Evolutionary conservation across 2,329 filamentous ascomycete species (phyloP), one percentile per base, ranked within the genome.

Genomic region (Onygena corvina): DNA sequence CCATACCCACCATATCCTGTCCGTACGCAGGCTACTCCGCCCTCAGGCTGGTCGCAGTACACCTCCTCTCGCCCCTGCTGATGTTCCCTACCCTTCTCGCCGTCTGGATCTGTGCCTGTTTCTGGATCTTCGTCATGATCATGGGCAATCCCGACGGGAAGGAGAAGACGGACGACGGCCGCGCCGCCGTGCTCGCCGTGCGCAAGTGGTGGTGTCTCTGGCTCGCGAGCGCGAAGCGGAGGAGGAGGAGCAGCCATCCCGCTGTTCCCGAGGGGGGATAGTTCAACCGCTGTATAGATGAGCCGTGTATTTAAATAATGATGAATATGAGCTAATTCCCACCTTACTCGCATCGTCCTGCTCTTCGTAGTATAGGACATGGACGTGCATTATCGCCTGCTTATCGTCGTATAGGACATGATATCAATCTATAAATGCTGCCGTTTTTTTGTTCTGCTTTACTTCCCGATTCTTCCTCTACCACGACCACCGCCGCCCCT

Each of bases 121-220:
- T 81, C 64, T 81, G 78, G 79, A 64, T 79, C 47, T 79, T 78
- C 58, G 71, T 76, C 20, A 72, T 72, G 57, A 75, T 81, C 8
- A 65, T 82, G 45, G 79, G 79, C 3, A 79, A 81, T 61, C 79
- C 79, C 25, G 76, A 78, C 49, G 75, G 75, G 34, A 74, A 72
- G 25, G 75, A 77, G 57, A 72, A 74, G 21, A 72, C 73, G 54
- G 79, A 81, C 53, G 79, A 82, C 55, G 79, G 79, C 9, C 69
- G 73, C 48, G 75, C 76, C 18, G 75, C 76, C 9, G 77, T 81
- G 3, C 63, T 82, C 2, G 72, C 71, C 2, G 71, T 81, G 27
- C 65, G 76, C 50, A 68, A 70, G 44, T 80, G 75, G 71, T 81
- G 79, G 79, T 76, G 79, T 57, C 66, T 66, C 42, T 80, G 76